Conservation (phyloP, 768 basidiomycete species). For the Chlorophyllum brunneum region DNA sequence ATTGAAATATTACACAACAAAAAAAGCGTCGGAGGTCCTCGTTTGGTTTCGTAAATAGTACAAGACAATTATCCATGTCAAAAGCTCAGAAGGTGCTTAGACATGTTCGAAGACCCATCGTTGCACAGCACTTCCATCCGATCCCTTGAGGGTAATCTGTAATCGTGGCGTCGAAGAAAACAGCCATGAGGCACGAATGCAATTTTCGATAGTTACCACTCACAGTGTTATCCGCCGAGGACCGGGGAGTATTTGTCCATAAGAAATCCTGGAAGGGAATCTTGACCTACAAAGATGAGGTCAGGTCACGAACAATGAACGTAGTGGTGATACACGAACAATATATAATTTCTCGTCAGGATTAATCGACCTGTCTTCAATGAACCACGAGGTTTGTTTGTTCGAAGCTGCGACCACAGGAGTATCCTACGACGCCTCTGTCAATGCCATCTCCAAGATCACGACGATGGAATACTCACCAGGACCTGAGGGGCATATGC, state of each 20-base stretch:
- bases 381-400: slow-evolving; percentile 7
- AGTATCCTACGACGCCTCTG: background rate
- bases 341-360: background rate
- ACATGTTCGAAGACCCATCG: slow-evolving; percentile 1
- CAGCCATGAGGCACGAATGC: background rate
- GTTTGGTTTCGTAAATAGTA: too few relatives aligned
- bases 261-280: slow-evolving; percentile 4
- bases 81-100: too few relatives aligned
- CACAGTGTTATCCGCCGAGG: background rate
- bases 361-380: background rate
- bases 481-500: background rate
- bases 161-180: background rate
- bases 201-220: background rate
- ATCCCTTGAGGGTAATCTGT: background rate
- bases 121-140: slow-evolving; percentile 4
- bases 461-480: background rate
- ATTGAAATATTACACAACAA: too few relatives aligned
- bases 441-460: background rate
- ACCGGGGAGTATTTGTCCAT: slow-evolving; percentile 7
- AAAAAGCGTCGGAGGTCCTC: too few relatives aligned
- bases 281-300: background rate
- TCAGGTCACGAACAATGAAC: background rate
- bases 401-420: slow-evolving; percentile 4
- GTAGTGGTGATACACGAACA: background rate
- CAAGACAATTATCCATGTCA: too few relatives aligned